Evolutionary conservation across 805 yeast species (phyloP).

Genomic region (Sungouiozyma ichnusensis): DNA sequence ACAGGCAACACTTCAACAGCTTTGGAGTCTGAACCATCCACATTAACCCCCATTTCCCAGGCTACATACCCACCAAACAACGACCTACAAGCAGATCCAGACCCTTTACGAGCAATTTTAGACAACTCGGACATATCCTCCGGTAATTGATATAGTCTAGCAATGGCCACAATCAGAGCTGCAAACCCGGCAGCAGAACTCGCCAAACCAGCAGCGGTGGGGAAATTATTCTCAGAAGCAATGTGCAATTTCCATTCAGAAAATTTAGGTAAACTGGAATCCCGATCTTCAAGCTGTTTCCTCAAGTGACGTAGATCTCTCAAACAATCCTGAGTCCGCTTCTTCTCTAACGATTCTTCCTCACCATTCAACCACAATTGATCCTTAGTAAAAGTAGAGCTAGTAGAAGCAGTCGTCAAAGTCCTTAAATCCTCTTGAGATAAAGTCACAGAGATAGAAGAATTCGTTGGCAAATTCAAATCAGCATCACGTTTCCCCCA

Average conservation of each 20-base stretch:
- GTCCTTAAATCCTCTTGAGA: constrained; percentile 88
- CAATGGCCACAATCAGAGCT: constrained; percentile 84
- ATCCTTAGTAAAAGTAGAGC: constrained; percentile 47
- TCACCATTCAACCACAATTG: constrained; percentile 80
- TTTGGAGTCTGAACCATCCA: constrained; percentile 82
- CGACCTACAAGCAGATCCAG: constrained; percentile 97
- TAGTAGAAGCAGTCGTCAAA: constrained; percentile 75
- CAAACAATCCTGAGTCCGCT: constrained; percentile 62
- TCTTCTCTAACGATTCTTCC: constrained; percentile 56
- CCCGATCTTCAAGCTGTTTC: constrained; percentile 42
- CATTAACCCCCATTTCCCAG: constrained; percentile 86
- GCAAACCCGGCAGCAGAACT: constrained; percentile 98
- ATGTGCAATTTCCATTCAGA: constrained; percentile 62
- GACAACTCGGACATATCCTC: constrained; percentile 76
- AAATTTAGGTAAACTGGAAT: constrained; percentile 47
- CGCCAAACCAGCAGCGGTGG: constrained; percentile 98
- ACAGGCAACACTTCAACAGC: constrained; percentile 87
- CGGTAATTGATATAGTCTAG: constrained; percentile 77
- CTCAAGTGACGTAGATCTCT: constrained; percentile 65
- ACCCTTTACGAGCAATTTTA: constrained; percentile 93
- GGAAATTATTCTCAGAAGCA: constrained; percentile 92
- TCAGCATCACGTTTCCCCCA: constrained; percentile 96
- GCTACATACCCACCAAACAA: constrained; percentile 96
- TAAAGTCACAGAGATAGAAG: constrained; percentile 89
- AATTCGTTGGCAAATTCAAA: constrained; percentile 89